Base-by-base conservation (phyloP, 352 stramenopile species). In the Globisporangium heterothallicum region DNA sequence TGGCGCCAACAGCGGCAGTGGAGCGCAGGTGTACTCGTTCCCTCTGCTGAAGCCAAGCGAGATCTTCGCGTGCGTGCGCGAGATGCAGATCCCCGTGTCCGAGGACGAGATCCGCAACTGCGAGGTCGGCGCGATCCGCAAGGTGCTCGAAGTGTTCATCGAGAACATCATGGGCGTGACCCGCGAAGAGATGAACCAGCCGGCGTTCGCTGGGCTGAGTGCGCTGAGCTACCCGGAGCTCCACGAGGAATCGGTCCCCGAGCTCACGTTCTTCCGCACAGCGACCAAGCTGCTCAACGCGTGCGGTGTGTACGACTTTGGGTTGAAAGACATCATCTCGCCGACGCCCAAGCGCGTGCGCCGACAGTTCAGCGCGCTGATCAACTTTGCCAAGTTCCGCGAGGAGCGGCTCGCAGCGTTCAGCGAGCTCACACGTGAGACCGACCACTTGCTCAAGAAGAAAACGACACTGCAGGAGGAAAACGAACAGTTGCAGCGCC, bases 371-470 rank as follows among this genome's bases (percentile, higher is more conserved):
- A 98, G 89, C 54, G 96, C 93, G 21, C 83, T 98, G 38, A 98
- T 99, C 59, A 99, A 99, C 77, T 98, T 99, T 69, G 77, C 89
- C 49, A 98, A 97, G 63, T 98, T 98, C 65, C 76, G 93, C 16
- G 91, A 98, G 52, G 94, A 98, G 58, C 86, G 92, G 10, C 56
- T 98, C 22, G 63, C 62, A 1, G 64, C 91, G 13, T 97, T 98
- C 56, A 68, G 63, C 5, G 73, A 95, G 14, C 67, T 96, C 32
- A 90, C 71, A 27, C 68, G 77, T n/a, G 66, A 92, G 55, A 84
- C 88, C 2, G 83, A 94, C 35, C 58, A 72, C 44, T 50, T 80
- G 32, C 49, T 75, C n/a, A 58, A 58, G 43, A 58, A 68, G 18
- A 78, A 74, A 53, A 65, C 70, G 25, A 42, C 68, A 42, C 55